Evolutionary conservation across 805 yeast genomes (phyloP), one percentile per base, ranked within the genome.

Genomic region (Nakazawaea ernobii): DNA sequence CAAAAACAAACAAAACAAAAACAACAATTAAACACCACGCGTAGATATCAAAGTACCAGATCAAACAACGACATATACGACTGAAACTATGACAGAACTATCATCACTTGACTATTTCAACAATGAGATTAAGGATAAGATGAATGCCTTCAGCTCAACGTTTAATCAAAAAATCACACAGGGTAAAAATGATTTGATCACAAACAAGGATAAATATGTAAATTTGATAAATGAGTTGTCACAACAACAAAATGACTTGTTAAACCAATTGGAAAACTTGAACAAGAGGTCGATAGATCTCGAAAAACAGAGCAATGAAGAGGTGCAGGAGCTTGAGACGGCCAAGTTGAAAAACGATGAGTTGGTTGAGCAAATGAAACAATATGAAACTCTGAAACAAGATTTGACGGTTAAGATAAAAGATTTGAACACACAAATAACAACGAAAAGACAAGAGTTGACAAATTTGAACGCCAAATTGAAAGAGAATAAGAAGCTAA

Each of bases 401-500:
- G 45, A 46, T 13, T 28, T 46, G 13, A 14, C 6, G 15, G 13
- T 5, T 14, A 37, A 36, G 32, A 29, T 41, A 10, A 20, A 35
- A 10, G 33, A 17, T 3, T 36, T 42, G 14, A 41, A 41, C 9
- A 8, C 8, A 7, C 33, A 24, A 26, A 17, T 46, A 6, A 9
- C 8, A 10, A 3, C 4, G 11, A 29, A 36, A 15, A 37, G 42
- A 17, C 13, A 30, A 17, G 42, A 41, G 15, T 24, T 46, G 24
- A 6, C 24, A 11, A 24, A 29, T 24, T 7, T 36, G 26, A 26
- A 13, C 9, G 33, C 24, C 3, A 30, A 35, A n/a, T 26, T 46
- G n/a, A 20, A 3, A 8, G 29, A 41, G 26, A 42, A 47, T 20
- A 43, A 39, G 33, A 32, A 27, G 27, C 56, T 63, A 30, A 75